A percentile compares a stretch with the other conserved stretches of the same genome.
These are phyloP conservation scores for Lactarius hengduanensis DNA, from an alignment of 768 basidiomycete species.

Conservation along the genomic window DNA sequence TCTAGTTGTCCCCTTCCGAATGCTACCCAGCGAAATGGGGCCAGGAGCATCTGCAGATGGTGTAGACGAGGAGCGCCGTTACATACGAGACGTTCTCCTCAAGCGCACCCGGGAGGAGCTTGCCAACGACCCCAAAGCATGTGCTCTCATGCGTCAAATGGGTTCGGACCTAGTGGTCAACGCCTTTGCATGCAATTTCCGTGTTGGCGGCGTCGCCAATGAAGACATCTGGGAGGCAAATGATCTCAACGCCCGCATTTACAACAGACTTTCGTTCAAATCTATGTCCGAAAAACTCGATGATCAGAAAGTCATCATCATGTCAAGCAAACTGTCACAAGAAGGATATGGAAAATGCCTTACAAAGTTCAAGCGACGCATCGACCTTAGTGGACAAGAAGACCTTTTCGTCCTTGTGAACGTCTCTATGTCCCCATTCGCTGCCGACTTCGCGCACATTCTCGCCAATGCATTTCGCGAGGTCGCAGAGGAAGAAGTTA, in stretches of 20 bases:
- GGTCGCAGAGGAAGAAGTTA: slow-evolving; percentile 37
- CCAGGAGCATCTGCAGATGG: slow-evolving; percentile 17
- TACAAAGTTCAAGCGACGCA: slow-evolving; percentile 39
- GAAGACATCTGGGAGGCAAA: slow-evolving; percentile 44
- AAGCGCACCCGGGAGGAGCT: slow-evolving; percentile 20
- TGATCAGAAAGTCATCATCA: slow-evolving; percentile 29
- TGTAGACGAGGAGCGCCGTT: slow-evolving; percentile 33
- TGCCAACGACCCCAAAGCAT: slow-evolving; percentile 20
- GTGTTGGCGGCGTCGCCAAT: slow-evolving; percentile 37
- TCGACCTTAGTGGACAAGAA: slow-evolving; percentile 35
- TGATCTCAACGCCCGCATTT: slow-evolving; percentile 41
- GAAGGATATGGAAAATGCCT: slow-evolving; percentile 39
- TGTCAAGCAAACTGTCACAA: slow-evolving; percentile 37
- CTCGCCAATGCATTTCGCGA: slow-evolving; percentile 38
- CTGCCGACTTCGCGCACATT: slow-evolving; percentile 33
- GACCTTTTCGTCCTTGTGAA: slow-evolving; percentile 41
- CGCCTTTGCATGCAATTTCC: slow-evolving; percentile 46
- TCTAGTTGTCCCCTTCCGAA: slow-evolving; percentile 44
- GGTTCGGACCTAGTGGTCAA: slow-evolving; percentile 44
- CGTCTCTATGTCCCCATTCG: slow-evolving; percentile 44
- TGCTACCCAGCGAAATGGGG: slow-evolving; percentile 38
- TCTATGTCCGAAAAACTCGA: slow-evolving; percentile 33
- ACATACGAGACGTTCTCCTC: slow-evolving; percentile 26
- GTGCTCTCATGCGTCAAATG: slow-evolving; percentile 23
- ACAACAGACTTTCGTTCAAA: slow-evolving; percentile 39